Evolutionary conservation across 495 filamentous ascomycete species (phyloP).

Genomic region (Trichoderma parareesei): DNA sequence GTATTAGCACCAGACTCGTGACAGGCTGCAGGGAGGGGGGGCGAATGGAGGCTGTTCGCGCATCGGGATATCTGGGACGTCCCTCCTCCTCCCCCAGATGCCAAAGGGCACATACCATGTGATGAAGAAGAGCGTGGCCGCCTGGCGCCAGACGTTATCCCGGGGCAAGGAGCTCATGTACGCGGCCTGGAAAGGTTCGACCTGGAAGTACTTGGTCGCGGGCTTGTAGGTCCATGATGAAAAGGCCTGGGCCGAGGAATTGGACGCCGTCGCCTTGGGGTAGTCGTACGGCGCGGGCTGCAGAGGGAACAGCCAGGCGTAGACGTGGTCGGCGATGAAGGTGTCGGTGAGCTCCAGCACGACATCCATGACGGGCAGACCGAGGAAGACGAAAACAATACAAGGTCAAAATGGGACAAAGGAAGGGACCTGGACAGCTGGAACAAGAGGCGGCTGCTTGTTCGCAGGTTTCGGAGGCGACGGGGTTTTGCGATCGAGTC

Average conservation of each 20-base stretch:
- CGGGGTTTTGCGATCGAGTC: neutral
- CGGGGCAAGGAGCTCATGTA: constrained; percentile 73
- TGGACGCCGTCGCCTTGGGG: constrained; percentile 26
- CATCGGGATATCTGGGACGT: constrained; percentile 2
- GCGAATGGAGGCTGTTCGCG: neutral
- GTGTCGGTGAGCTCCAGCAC: constrained; percentile 80
- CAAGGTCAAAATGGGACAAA: neutral
- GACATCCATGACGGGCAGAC: constrained; percentile 68
- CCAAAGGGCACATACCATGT: constrained; percentile 60
- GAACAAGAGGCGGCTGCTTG: neutral
- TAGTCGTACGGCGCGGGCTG: constrained; percentile 41
- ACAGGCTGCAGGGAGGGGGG: neutral
- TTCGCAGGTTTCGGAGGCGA: neutral
- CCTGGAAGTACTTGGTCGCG: constrained; percentile 59
- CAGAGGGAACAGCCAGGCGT: constrained; percentile 62
- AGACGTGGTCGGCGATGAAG: constrained; percentile 73
- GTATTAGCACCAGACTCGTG: too few relatives aligned
- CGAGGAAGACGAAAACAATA: neutral
- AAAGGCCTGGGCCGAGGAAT: constrained; percentile 29
- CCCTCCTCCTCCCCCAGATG: neutral
- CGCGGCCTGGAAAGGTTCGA: constrained; percentile 68
- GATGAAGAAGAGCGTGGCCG: constrained; percentile 67
- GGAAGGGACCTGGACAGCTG: neutral
- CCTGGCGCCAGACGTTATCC: constrained; percentile 74
- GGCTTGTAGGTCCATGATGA: constrained; percentile 57